Conservation (phyloP, 106 monocot species). For the Posidonia australis region DNA sequence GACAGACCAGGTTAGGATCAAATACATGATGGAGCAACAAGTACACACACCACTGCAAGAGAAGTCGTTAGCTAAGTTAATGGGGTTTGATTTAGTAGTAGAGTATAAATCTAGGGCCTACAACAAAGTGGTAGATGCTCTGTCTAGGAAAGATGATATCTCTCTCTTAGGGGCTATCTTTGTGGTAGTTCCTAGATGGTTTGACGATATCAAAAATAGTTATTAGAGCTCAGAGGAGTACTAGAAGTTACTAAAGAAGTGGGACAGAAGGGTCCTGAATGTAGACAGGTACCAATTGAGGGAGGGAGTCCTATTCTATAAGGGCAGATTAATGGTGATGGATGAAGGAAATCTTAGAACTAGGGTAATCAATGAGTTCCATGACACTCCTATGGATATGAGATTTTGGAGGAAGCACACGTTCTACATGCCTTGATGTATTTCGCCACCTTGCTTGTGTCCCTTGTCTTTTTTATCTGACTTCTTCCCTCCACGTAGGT, state of each 20-base stretch:
- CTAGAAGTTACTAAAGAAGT: background rate
- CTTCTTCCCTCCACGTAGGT: no score
- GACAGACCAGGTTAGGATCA: background rate
- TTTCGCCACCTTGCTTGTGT: no score
- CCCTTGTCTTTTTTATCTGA: no score
- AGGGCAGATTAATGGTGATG: background rate
- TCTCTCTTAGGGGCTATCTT: no score
- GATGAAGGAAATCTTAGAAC: background rate
- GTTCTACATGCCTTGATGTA: no score
- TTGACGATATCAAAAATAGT: background rate
- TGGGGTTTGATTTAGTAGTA: background rate
- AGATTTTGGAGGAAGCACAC: no score
- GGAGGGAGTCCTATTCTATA: background rate
- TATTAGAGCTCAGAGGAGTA: no score
- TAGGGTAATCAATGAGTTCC: background rate
- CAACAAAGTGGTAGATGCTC: no score
- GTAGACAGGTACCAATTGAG: background rate
- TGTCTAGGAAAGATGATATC: no score
- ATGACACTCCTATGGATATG: background rate
- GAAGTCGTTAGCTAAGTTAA: background rate
- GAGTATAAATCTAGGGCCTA: background rate
- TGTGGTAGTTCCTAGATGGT: no score
- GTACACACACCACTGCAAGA: background rate
- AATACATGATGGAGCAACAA: background rate
- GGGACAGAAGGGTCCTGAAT: background rate